Percentiles rank a stretch among this genome's conserved stretches.
These are phyloP conservation scores for Solanum paucissectum DNA, from an alignment of 257 asterid genomes.

Conservation along the genomic window DNA sequence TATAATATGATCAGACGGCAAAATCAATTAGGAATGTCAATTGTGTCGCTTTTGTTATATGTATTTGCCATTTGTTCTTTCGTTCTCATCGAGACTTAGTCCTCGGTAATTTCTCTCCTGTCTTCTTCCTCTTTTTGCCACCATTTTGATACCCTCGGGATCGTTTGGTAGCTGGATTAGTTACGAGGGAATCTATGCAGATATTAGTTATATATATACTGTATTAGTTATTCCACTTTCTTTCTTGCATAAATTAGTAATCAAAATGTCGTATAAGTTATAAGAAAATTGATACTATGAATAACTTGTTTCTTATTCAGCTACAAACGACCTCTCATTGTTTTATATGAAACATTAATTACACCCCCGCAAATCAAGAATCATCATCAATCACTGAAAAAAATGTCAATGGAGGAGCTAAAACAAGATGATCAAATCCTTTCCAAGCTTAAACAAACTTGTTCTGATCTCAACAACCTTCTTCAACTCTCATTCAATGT, in stretches of 20 bases:
- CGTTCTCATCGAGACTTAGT: constrained; percentile 7
- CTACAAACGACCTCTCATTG: background rate
- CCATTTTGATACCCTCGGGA: background rate
- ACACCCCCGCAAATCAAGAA: background rate
- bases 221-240: background rate
- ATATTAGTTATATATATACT: too few relatives aligned
- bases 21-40: background rate
- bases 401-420: constrained; percentile 19
- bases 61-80: constrained; percentile 14
- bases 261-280: too few relatives aligned
- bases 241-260: background rate
- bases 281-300: too few relatives aligned
- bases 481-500: constrained; percentile 27
- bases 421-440: constrained; percentile 30
- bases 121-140: background rate
- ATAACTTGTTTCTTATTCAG: background rate
- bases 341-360: background rate
- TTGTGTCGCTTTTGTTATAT: background rate
- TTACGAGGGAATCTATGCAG: background rate
- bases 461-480: constrained; percentile 34
- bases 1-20: background rate
- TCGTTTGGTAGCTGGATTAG: background rate
- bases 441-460: constrained; percentile 21
- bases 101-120: background rate
- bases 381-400: background rate